These are phyloP conservation scores for Hydnomerulius pinastri DNA, from an alignment of 768 basidiomycete species.

Conservation along the genomic window DNA sequence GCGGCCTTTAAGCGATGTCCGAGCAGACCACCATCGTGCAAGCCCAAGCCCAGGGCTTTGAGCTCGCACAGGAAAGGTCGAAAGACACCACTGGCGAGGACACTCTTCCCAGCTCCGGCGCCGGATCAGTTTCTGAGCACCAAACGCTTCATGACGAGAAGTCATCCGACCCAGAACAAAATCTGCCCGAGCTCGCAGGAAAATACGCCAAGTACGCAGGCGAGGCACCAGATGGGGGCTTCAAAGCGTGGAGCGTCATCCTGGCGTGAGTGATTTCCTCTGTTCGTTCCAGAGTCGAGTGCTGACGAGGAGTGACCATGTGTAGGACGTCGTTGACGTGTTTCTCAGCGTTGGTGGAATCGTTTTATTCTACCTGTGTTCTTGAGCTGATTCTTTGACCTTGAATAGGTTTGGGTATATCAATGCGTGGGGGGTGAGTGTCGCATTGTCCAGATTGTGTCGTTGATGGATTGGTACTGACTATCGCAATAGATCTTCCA, in stretches of 20 bases:
- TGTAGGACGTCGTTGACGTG: slow-evolving; percentile 26
- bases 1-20: neutral
- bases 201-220: slow-evolving; percentile 21
- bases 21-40: slow-evolving; percentile 3
- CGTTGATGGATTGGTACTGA: neutral
- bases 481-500: slow-evolving; percentile 59
- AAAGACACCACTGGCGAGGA: neutral
- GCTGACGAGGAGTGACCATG: slow-evolving; percentile 1
- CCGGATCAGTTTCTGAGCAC: neutral
- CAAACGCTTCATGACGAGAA: slow-evolving; percentile 15
- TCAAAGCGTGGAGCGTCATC: slow-evolving; percentile 34
- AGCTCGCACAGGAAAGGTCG: neutral
- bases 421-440: slow-evolving; percentile 74
- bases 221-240: slow-evolving; percentile 30
- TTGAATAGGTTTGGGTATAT: slow-evolving; percentile 60
- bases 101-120: neutral
- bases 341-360: slow-evolving; percentile 41
- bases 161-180: slow-evolving; percentile 9
- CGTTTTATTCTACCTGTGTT: neutral
- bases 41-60: neutral
- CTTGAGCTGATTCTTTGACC: neutral
- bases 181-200: neutral
- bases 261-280: slow-evolving; percentile 20
- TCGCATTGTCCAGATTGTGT: neutral
- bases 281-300: neutral